Base-by-base conservation (phyloP, 768 basidiomycete species). In the Fomitopsis serialis region DNA sequence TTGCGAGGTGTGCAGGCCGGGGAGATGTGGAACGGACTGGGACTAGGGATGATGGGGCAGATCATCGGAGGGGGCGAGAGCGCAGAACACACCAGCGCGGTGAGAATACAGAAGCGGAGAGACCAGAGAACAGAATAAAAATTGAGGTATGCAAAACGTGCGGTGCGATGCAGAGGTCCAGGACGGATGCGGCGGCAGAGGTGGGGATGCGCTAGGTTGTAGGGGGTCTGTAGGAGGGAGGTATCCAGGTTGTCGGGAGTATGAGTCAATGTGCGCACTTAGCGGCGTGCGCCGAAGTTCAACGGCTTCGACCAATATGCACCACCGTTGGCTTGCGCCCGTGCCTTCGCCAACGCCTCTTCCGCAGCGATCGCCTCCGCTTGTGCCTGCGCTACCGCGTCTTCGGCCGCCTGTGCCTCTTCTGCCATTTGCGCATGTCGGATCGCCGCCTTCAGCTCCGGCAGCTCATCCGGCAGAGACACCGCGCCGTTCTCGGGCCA, bases 401-500 rank as follows among this genome's bases (percentile, higher is more conserved):
- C 55, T 17, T 50, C 59, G 5, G 54, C 58, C 5, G 52, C 22
- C 17, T 35, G 5, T 6, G 35, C 35, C 34, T 53, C 55, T 40
- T 62, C 61, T 34, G 52, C 11, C 4, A 58, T 65, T 27, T 61
- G 63, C 25, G 61, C 59, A 23, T 65, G 66, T 48, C 77, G 76
- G 59, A 82, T 80, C 52, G 79, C 72, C 8, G 74, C 79, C 67
- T 85, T 87, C 34, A 89, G 63, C 29, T 69, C 70, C 2, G 78
- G 75, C 9, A 92, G 74, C 59, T 89, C 86, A 1, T 74, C 74
- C 12, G 68, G 61, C 42, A 92, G 71, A 29, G 81, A 74, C 17
- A 90, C 84, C 42, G 77, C 75, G 0, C 74, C 68, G 50, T 76
- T 74, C 64, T 89, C 85, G 3, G 71, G 62, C 90, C 89, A 95